Conservation (phyloP, 2,329 filamentous ascomycete species). For the Ascochyta fabae region DNA sequence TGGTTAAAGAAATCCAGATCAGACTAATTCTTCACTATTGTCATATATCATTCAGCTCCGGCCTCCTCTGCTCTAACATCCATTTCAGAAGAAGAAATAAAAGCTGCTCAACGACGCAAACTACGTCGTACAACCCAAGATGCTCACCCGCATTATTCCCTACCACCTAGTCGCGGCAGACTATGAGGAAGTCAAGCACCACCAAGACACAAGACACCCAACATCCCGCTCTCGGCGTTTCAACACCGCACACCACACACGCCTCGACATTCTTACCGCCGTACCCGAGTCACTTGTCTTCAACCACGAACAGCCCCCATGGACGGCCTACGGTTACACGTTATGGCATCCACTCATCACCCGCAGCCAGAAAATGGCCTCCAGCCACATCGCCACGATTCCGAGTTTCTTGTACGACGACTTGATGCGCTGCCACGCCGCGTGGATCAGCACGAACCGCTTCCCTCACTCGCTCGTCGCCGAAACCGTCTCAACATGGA, state of each 20-base stretch:
- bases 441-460: conserved; percentile 19
- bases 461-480: conserved; percentile 8
- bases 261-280: conserved; percentile 8
- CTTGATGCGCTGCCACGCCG: neutral
- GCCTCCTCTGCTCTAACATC: too few relatives aligned
- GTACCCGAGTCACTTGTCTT: conserved; percentile 14
- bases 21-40: too few relatives aligned
- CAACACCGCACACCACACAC: conserved; percentile 18
- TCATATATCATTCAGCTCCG: too few relatives aligned
- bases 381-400: neutral
- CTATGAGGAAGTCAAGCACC: neutral
- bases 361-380: conserved; percentile 39
- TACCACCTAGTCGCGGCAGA: conserved; percentile 15
- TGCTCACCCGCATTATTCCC: conserved; percentile 19
- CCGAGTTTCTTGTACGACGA: neutral
- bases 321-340: conserved; percentile 49
- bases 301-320: conserved; percentile 23
- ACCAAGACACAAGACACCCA: conserved; percentile 19
- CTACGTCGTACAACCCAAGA: neutral
- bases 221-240: conserved; percentile 7
- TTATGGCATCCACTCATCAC: conserved; percentile 54
- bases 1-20: too few relatives aligned
- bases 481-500: conserved; percentile 28
- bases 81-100: too few relatives aligned
- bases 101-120: neutral